Base-by-base conservation (phyloP, 345 rosid genomes). In the Pelargonium nanum region DNA sequence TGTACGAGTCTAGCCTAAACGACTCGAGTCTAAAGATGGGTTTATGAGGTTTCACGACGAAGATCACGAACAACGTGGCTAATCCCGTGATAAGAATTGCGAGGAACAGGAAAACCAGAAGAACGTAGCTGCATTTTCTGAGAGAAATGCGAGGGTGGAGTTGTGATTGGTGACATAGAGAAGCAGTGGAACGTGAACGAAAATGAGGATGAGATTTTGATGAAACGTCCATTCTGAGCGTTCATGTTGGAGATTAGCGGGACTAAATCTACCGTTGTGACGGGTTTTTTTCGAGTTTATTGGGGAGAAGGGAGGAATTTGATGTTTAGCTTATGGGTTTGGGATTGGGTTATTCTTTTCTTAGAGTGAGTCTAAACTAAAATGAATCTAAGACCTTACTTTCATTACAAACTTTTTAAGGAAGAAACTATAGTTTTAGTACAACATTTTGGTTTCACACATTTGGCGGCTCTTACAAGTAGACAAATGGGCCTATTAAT, bases 341-440 rank as follows among this genome's bases (percentile, higher is more conserved):
- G 20, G 53, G 25, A 22, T 64, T 69, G 53, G 13, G 6, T 65
- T 53, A 72, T 76, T 76, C 80, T 55, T 73, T 73, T n/a, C 75
- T 73, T 68, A 13, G 53, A 30, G 4, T 40, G 48, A 10, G 48
- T 40, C 15, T 40, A 2, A 40, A 12, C n/a, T 40, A 17, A 9
- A 40, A 40, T 40, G 48, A 40, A 40, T 40, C 48, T 40, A 40
- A 40, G 48, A 40, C 48, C 48, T 40, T 17, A 2, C 16, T 40
- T 40, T 40, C 15, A 12, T 40, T 10, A 15, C 48, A 12, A 40
- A 40, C 48, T 12, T 2, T 0, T 40, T 40, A 12, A 6, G 48
- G 15, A 40, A 9, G 15, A 40, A 40, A n/a, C n/a, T n/a, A n/a
- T n/a, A n/a, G n/a, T n/a, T n/a, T n/a, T n/a, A n/a, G n/a, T n/a